phyloP scores from a whole-genome alignment of 164 flowering plant genomes.

The Tinospora cordifolia region DNA sequence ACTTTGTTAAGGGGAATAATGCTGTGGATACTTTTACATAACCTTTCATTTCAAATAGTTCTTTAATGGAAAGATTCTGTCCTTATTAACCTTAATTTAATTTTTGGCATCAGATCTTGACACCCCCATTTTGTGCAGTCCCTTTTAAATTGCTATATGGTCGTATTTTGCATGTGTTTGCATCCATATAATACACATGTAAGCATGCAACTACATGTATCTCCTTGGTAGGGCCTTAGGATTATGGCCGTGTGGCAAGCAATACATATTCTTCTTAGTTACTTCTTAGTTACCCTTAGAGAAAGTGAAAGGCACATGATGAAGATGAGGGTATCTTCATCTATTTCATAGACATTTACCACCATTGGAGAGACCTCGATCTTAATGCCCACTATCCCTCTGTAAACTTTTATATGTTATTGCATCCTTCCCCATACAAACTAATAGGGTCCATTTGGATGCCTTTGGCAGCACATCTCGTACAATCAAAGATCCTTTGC shows the following conservation, averaged over 20 bases:
- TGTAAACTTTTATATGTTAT: not conserved
- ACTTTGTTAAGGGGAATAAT: not conserved
- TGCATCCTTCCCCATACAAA: not conserved
- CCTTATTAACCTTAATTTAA: not conserved
- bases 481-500: conserved; percentile 10
- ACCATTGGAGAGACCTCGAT: conserved; percentile 5
- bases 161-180: not conserved
- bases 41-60: not conserved
- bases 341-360: conserved; percentile 2
- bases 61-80: not conserved
- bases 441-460: conserved; percentile 9
- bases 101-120: not conserved
- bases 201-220: no score
- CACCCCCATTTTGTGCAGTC: not conserved
- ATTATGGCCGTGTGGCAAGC: not conserved
- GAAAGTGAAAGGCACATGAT: conserved; percentile 7
- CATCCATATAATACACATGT: not conserved
- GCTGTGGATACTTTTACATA: not conserved
- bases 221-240: no score
- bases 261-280: no score
- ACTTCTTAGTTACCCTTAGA: conserved; percentile 1
- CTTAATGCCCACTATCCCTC: not conserved
- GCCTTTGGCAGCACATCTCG: no score
- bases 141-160: not conserved
- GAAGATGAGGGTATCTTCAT: not conserved